Evolutionary conservation across 2,329 filamentous ascomycete species (phyloP).

Genomic region (Trichoderma afroharzianum): DNA sequence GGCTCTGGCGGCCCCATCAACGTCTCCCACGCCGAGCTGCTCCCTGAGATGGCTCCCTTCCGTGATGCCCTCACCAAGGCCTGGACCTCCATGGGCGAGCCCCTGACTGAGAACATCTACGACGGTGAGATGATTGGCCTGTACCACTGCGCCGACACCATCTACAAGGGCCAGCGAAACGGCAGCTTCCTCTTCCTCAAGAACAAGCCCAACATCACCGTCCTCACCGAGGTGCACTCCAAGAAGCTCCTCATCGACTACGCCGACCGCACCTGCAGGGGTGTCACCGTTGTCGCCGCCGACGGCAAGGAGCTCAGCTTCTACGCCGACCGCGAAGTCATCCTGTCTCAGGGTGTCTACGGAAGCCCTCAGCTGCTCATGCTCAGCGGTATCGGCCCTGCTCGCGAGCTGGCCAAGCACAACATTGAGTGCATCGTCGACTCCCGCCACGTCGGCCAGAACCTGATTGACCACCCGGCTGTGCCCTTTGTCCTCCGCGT

Average conservation of each 20-base stretch:
- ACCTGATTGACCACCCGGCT: slow-evolving; percentile 60
- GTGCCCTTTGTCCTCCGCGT: slow-evolving; percentile 47
- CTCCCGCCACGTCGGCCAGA: slow-evolving; percentile 60
- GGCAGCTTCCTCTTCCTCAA: slow-evolving; percentile 49
- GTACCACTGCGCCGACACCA: slow-evolving; percentile 50
- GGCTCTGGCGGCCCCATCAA: slow-evolving; percentile 49
- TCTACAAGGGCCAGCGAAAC: slow-evolving; percentile 55
- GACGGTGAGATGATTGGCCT: slow-evolving; percentile 53
- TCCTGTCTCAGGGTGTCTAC: slow-evolving; percentile 51
- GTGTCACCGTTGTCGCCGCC: slow-evolving; percentile 43
- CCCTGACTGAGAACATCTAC: slow-evolving; percentile 52
- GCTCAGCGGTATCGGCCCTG: slow-evolving; percentile 60
- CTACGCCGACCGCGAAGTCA: slow-evolving; percentile 47
- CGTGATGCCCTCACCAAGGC: slow-evolving; percentile 47
- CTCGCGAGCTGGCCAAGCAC: slow-evolving; percentile 47
- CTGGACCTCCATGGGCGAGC: slow-evolving; percentile 51
- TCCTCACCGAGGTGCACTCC: slow-evolving; percentile 45
- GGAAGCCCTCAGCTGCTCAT: slow-evolving; percentile 64
- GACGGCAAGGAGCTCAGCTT: slow-evolving; percentile 40
- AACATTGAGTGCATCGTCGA: slow-evolving; percentile 53
- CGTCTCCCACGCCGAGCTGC: slow-evolving; percentile 51
- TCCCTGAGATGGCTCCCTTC: slow-evolving; percentile 50
- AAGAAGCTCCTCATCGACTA: slow-evolving; percentile 52
- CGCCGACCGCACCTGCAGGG: slow-evolving; percentile 37
- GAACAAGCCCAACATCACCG: slow-evolving; percentile 52